Conservation (phyloP, 2,329 filamentous ascomycete genomes). For the Penicillium sp. region DNA sequence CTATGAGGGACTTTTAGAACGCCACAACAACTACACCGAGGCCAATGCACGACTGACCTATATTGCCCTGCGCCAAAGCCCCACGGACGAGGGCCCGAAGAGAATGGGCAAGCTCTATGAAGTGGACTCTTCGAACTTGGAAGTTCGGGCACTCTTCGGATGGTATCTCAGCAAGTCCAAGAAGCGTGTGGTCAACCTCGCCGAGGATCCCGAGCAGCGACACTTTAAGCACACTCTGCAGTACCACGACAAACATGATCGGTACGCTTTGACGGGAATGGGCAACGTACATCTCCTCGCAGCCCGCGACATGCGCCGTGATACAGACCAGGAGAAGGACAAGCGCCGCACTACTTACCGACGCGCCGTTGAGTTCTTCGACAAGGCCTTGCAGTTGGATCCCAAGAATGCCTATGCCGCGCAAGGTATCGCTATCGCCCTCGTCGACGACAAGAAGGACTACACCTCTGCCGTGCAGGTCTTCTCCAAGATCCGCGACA, state of each 20-base stretch:
- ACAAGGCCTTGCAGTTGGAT: slow-evolving; percentile 93
- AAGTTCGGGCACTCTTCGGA: slow-evolving; percentile 87
- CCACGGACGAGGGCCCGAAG: slow-evolving; percentile 80
- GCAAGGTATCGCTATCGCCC: slow-evolving; percentile 88
- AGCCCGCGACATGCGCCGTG: slow-evolving; percentile 89
- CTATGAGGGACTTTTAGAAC: slow-evolving; percentile 77
- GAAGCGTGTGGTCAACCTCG: slow-evolving; percentile 73
- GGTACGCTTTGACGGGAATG: slow-evolving; percentile 96
- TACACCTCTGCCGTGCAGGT: slow-evolving; percentile 76
- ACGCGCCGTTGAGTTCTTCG: slow-evolving; percentile 95
- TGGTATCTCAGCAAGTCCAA: slow-evolving; percentile 92
- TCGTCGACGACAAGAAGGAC: slow-evolving; percentile 93
- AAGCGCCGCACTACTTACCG: slow-evolving; percentile 82
- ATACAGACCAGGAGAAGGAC: slow-evolving; percentile 83
- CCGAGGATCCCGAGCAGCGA: slow-evolving; percentile 84
- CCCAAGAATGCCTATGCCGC: slow-evolving; percentile 93
- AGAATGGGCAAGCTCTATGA: slow-evolving; percentile 81
- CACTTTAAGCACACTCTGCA: slow-evolving; percentile 96
- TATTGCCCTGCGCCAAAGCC: slow-evolving; percentile 75
- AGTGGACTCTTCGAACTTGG: slow-evolving; percentile 75
- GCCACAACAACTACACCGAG: slow-evolving; percentile 89
- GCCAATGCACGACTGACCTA: slow-evolving; percentile 84
- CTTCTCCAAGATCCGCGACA: slow-evolving; percentile 85
- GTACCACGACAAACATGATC: slow-evolving; percentile 92
- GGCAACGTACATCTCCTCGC: slow-evolving; percentile 86